phyloP scores from a whole-genome alignment of 805 yeast genomes.

The Pichia scutulata region DNA sequence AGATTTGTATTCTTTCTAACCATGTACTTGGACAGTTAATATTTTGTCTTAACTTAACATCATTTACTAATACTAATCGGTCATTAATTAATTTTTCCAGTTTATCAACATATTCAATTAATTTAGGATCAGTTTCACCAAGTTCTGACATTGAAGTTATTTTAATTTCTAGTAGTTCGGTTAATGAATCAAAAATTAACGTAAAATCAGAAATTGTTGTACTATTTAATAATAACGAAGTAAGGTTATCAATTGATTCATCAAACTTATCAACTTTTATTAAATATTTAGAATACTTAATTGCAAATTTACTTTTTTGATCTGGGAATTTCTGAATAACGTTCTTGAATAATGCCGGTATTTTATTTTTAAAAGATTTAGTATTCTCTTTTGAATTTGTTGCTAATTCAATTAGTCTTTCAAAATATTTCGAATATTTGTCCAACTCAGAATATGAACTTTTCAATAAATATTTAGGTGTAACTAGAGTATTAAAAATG shows the following conservation, averaged over 20 bases:
- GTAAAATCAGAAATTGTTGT: slow-evolving; percentile 55
- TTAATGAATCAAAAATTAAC: slow-evolving; percentile 51
- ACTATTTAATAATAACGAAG: slow-evolving; percentile 40
- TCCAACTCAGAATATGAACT: slow-evolving; percentile 39
- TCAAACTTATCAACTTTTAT: slow-evolving; percentile 31
- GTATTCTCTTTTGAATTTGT: background rate
- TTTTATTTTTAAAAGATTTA: slow-evolving; percentile 2
- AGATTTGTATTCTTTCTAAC: slow-evolving; percentile 50
- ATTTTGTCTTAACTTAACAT: slow-evolving; percentile 56
- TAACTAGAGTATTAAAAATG: slow-evolving; percentile 20
- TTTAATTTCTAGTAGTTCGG: slow-evolving; percentile 50
- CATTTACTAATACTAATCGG: slow-evolving; percentile 54
- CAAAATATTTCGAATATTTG: slow-evolving; percentile 40
- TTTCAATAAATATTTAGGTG: slow-evolving; percentile 29
- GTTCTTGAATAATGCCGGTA: slow-evolving; percentile 23
- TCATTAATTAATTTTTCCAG: slow-evolving; percentile 51
- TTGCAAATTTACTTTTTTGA: slow-evolving; percentile 43
- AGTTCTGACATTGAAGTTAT: slow-evolving; percentile 10
- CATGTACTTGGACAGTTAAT: slow-evolving; percentile 58
- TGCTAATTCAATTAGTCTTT: slow-evolving; percentile 26
- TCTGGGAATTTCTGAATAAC: slow-evolving; percentile 46
- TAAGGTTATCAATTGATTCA: slow-evolving; percentile 37
- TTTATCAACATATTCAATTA: slow-evolving; percentile 32
- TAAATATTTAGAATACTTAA: slow-evolving; percentile 42
- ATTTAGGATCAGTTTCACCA: slow-evolving; percentile 10